Evolutionary conservation across 179 eudicot genomes (phyloP), one percentile per base, ranked within the genome.

Genomic region (Corrigiola litoralis): DNA sequence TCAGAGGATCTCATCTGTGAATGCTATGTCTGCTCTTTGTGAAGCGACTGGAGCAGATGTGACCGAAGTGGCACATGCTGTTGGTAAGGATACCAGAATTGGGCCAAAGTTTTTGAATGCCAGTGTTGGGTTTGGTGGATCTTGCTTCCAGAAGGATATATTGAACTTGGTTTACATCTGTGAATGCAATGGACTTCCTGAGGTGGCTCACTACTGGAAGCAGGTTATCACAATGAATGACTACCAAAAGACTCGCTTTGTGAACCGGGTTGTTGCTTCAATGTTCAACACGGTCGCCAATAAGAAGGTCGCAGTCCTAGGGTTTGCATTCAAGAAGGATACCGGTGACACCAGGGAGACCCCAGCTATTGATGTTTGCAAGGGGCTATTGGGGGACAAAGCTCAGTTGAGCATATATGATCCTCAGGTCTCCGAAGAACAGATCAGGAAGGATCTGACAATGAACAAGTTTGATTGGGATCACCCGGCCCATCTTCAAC

Each of bases 381-480:
- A 80, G 54, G 84, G 84, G 14, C 79, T 80, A 0, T 34, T 80
- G 53, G 84, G 80, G 14, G 80, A 80, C 76, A 80, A 73, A 63
- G 84, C 84, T 23, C 68, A 76, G 29, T 42, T 80, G 56, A 77
- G 78, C 76, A 80, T 80, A 20, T 80, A 63, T 25, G 84, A 80
- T 50, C 79, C 84, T 40, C 84, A 80, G 48, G 84, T 80, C 2
- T 49, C 84, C 0, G 81, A 77, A 60, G 84, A 80, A 4, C 84
- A 80, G 34, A 77, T 80, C 66, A 41, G 42, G 31, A 77, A 70
- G 70, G 84, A 80, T 59, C 72, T 80, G 23, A 65, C 75, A 0
- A 80, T 80, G 81, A 77, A 73, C 55, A 80, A 80, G 72, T 80
- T 80, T 34, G 84, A 77, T 17, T 80, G 84, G 84, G 84, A 80